Evolutionary conservation across 2,329 filamentous ascomycete species (phyloP), one percentile per base, ranked within the genome.

Genomic region (Geosmithia morbida): DNA sequence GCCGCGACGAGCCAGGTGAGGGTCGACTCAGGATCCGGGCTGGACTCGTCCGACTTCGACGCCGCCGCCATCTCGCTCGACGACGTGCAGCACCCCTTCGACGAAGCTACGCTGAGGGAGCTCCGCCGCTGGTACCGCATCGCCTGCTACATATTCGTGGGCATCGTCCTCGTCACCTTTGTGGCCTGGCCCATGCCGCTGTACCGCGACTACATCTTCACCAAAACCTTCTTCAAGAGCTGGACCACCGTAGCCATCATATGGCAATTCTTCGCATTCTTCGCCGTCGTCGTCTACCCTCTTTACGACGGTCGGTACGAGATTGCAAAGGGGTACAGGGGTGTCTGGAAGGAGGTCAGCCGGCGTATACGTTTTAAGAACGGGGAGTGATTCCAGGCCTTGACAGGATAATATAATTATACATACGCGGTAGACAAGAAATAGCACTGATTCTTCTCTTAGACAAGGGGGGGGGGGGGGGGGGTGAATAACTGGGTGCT

Each of bases 251-350:
- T 50, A 0, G 47, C 47, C 8, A 48, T 50, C 17, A 45, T 50
- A 8, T 50, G 44, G 44, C 44, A 50, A 16, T 50, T 50, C n/a
- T 50, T 50, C 22, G 46, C 46, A 2, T 48, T 50, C n/a, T 42
- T 50, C 18, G 49, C 44, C 2, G 49, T 48, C 4, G 46, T 46
- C 6, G 29, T 50, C 5, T 48, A 48, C 30, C 47, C 46, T 1
- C 13, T 48, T 1, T 48, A 50, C 8, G 47, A 50, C 29, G 49
- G 46, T 16, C 44, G 47, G 16, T 45, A 48, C 16, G 49, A 50
- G 37, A 50, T 50, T 41, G 11, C 40, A 13, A 48, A 48, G n/a
- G 44, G 44, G 13, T 16, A 29, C 18, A 29, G 3, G 13, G 26
- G 26, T 16, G 30, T 33, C 17, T 33, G 13, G 22, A 29, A 30